Percentiles rank a stretch among this genome's conserved stretches.
phyloP scores from a whole-genome alignment of 2,329 filamentous ascomycete species.

The Cryphonectria parasitica region DNA sequence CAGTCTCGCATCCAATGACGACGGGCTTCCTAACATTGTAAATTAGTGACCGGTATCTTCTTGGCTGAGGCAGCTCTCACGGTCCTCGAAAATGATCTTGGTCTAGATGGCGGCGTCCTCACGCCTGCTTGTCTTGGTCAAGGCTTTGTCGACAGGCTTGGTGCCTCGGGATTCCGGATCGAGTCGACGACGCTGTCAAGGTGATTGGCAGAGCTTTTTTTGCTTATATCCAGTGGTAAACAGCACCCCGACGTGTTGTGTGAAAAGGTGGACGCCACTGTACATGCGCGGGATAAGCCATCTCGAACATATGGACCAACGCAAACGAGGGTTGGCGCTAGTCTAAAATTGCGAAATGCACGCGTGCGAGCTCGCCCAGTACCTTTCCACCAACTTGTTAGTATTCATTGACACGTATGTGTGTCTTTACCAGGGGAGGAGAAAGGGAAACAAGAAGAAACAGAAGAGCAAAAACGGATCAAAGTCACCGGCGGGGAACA shows the following conservation, averaged over 20 bases:
- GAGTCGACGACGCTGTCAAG: slow-evolving; percentile 50
- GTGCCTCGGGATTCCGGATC: slow-evolving; percentile 64
- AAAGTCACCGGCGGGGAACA: not conserved
- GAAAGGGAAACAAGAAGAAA: no score
- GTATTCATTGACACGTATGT: no score
- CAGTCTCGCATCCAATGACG: not conserved
- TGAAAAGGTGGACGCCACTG: not conserved
- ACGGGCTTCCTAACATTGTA: slow-evolving; percentile 20
- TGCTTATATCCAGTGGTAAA: not conserved
- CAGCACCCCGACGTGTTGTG: not conserved
- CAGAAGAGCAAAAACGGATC: not conserved
- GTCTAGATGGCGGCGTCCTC: slow-evolving; percentile 65
- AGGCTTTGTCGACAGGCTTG: slow-evolving; percentile 65
- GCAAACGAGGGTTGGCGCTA: no score
- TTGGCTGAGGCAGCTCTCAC: slow-evolving; percentile 67
- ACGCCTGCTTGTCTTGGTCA: slow-evolving; percentile 75
- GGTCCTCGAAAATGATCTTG: slow-evolving; percentile 64
- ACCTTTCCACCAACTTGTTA: no score
- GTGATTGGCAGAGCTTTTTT: not conserved
- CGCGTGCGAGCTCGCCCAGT: no score
- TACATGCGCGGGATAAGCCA: not conserved
- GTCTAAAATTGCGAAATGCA: no score
- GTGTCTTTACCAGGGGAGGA: not conserved
- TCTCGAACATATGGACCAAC: no score
- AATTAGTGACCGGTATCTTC: slow-evolving; percentile 65